Base-by-base conservation (phyloP, 1,284 basidiomycete species). In the Ustilago trichophora region DNA sequence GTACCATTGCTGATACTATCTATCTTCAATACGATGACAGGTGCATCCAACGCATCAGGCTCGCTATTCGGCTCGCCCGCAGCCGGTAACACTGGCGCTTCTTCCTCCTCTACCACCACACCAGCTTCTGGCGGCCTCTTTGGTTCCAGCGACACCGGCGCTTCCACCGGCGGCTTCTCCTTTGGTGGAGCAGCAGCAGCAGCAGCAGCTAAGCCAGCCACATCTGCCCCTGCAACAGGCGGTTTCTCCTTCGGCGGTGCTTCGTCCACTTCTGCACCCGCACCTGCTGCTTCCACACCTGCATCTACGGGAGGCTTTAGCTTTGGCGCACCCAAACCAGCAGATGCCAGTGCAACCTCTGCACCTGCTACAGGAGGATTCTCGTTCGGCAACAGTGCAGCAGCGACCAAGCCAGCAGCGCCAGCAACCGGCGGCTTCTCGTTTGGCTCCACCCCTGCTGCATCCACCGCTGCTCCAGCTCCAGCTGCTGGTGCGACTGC, bases 321-420 rank as follows among this genome's bases (percentile, higher is more conserved):
- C 49, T 72, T 68, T 31, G 70, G 59, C 25, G 50, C 57, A 10
- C 35, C 22, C 25, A 64, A 64, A 29, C 45, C 60, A 8, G 49
- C 60, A 10, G 38, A 51, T 25, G 26, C 16, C n/a, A n/a, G 40
- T 15, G 45, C 18, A 34, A 63, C 46, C 19, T 70, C 24, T 22
- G 72, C 67, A 2, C 65, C 69, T 12, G 53, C 66, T 13, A n/a
- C 58, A 3, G 69, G 64, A 3, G 65, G 57, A 0, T 75, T 76
- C 41, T 70, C 69, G 2, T 76, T 76, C 40, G 63, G 53, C 5
- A 55, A 51, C 19, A 42, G 60, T 8, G 45, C 73, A 12, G 37
- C 65, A 9, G 49, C 68, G 8, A 15, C 73, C 11, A 60, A 78
- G 18, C 53, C 67, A 4, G 40, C 59, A 10, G 41, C 85, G 24